Conservation (phyloP, 2,329 filamentous ascomycete genomes). For the Ophiostoma himal-ulmi region DNA sequence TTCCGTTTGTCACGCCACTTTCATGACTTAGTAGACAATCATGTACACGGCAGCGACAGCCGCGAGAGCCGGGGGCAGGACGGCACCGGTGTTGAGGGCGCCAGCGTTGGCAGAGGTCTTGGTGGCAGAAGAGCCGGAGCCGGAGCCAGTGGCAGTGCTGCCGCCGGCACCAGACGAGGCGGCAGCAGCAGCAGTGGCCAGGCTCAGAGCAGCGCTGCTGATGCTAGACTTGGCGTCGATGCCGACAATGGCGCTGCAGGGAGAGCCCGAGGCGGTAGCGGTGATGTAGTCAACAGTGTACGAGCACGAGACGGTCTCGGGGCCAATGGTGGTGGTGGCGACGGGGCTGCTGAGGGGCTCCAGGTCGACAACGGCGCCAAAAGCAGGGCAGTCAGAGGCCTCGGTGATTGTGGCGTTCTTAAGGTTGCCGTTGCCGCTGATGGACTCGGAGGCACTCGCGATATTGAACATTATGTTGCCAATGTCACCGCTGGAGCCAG, state of each 20-base stretch:
- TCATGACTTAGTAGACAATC: constrained; percentile 13
- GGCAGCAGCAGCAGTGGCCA: constrained; percentile 12
- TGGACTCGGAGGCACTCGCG: background rate
- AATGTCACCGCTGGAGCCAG: background rate
- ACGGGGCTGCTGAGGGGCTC: background rate
- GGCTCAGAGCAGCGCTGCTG: constrained; percentile 14
- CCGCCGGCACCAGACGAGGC: background rate
- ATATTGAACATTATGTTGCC: constrained; percentile 17
- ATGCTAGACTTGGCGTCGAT: constrained; percentile 13
- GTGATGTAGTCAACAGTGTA: background rate
- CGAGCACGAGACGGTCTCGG: constrained; percentile 1
- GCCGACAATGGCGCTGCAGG: constrained; percentile 16
- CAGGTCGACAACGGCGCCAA: constrained; percentile 12
- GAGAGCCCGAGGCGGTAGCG: background rate
- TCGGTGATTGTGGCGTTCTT: constrained; percentile 15
- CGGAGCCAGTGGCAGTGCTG: background rate
- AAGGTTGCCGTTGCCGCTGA: background rate
- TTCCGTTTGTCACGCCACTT: background rate
- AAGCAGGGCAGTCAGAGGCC: constrained; percentile 18
- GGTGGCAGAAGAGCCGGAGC: background rate
- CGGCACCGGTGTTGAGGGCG: background rate
- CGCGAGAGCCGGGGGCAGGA: constrained; percentile 17
- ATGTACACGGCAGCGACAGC: constrained; percentile 18
- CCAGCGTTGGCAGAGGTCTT: background rate
- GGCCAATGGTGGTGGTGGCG: constrained; percentile 2